Evolutionary conservation across 805 yeast genomes (phyloP), one percentile per base, ranked within the genome.

Genomic region (Metschnikowia cerradonensis): DNA sequence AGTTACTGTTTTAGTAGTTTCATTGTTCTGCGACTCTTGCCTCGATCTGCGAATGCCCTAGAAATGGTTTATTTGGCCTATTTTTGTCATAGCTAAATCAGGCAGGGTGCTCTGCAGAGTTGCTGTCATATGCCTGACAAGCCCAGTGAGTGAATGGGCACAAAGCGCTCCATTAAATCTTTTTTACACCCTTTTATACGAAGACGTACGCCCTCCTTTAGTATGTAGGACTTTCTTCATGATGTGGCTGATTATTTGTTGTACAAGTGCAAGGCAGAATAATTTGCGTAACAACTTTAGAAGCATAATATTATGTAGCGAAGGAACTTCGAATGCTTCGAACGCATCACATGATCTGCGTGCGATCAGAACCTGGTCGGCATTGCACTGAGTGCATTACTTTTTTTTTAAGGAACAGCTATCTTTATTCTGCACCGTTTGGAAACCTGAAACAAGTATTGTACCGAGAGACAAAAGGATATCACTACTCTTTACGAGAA

Each of bases 321-420:
- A 22, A 42, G 36, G 37, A 31, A 32, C 45, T 42, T n/a, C 36
- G 8, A 31, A 42, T 14, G 38, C 45, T 34, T 22, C 23, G 34
- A 41, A 23, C 38, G 38, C 45, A 44, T 44, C 47, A 44, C 47
- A 44, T 44, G 47, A 44, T 36, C 47, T 11, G 47, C 22, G 47
- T 44, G 47, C 47, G 47, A 35, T 35, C 47, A 35, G 30, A 39
- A 31, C 26, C 20, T 17, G n/a, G 19, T 42, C 38, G 45, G 45
- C 45, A 33, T 42, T 42, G 45, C 45, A 42, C 19, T 15, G 38
- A 19, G 38, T 42, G 31, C 45, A 22, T 41, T 34, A 31, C 22
- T 17, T 20, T 42, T 42, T 42, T 42, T 42, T 42, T 42, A 40
- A 11, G 17, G 13, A 19, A 17, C 30, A 31, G 14, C 26, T 32